These are phyloP conservation scores for Leccinum broughii DNA, from an alignment of 768 basidiomycete genomes.

Conservation along the genomic window DNA sequence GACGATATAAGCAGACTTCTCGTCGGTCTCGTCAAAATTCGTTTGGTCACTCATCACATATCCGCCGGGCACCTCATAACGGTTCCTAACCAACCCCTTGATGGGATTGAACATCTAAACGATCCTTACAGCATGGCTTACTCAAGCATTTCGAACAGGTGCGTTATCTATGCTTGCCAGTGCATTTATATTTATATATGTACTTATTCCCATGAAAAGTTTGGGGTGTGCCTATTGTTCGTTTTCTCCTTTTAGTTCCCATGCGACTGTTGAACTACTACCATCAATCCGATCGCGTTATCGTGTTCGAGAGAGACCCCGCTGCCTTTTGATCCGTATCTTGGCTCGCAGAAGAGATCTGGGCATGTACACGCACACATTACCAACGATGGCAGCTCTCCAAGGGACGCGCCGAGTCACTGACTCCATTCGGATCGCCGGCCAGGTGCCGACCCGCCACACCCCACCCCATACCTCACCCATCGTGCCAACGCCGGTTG, in stretches of 20 bases:
- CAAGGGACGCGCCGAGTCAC: not conserved
- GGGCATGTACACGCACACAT: not conserved
- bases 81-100: not conserved
- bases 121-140: not conserved
- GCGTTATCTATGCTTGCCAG: not conserved
- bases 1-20: not conserved
- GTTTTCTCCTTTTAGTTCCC: slow-evolving; percentile 4
- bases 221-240: not conserved
- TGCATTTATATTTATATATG: not conserved
- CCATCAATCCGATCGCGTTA: not conserved
- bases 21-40: not conserved
- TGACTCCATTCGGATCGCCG: not conserved
- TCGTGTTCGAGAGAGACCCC: not conserved
- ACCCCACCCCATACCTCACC: not conserved
- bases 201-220: not conserved
- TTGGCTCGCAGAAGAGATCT: not conserved
- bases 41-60: not conserved
- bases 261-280: not conserved
- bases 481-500: not conserved
- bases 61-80: not conserved
- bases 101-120: not conserved
- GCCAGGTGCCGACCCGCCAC: not conserved
- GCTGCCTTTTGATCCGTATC: not conserved
- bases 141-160: not conserved
- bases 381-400: slow-evolving; percentile 1